Evolutionary conservation across 129 eudicot genomes (phyloP).

Genomic region (Chrysanthemum seticuspe): DNA sequence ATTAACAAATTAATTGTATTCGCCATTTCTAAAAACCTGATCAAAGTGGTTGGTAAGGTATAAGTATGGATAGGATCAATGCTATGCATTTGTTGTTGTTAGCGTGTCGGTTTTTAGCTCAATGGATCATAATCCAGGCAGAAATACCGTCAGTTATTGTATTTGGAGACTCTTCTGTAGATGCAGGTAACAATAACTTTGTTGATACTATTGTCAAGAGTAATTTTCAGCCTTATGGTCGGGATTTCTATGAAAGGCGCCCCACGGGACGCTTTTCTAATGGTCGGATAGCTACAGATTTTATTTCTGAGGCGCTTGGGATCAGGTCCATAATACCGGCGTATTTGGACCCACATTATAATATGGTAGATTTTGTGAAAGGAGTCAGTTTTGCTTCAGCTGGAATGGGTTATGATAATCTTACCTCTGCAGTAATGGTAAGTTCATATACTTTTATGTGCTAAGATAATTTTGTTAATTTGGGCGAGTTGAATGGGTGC

Average conservation of each 20-base stretch:
- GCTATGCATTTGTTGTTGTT: too few species aligned
- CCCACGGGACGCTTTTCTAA: too few species aligned
- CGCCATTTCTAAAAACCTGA: too few species aligned
- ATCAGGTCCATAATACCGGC: slow-evolving; percentile 65
- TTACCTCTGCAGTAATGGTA: slow-evolving; percentile 69
- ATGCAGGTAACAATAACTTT: slow-evolving; percentile 73
- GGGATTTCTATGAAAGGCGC: slow-evolving; percentile 55
- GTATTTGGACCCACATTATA: slow-evolving; percentile 59
- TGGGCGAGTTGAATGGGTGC: too few species aligned
- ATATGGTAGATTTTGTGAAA: slow-evolving; percentile 52
- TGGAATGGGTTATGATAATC: slow-evolving; percentile 72
- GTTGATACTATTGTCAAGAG: slow-evolving; percentile 60
- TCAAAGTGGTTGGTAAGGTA: too few species aligned
- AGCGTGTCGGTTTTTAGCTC: too few species aligned
- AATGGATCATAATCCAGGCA: too few species aligned
- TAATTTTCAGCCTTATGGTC: slow-evolving; percentile 73
- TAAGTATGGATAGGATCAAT: too few species aligned
- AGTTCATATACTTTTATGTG: slow-evolving; percentile 21
- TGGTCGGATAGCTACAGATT: too few species aligned
- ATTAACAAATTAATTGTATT: too few species aligned
- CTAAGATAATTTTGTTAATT: background rate
- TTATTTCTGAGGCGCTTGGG: slow-evolving; percentile 53
- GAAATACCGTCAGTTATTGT: slow-evolving; percentile 56
- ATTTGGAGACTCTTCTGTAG: slow-evolving; percentile 77
- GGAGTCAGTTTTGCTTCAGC: slow-evolving; percentile 86